Conservation (phyloP, 768 basidiomycete species). For the Leccinum disarticulatum region DNA sequence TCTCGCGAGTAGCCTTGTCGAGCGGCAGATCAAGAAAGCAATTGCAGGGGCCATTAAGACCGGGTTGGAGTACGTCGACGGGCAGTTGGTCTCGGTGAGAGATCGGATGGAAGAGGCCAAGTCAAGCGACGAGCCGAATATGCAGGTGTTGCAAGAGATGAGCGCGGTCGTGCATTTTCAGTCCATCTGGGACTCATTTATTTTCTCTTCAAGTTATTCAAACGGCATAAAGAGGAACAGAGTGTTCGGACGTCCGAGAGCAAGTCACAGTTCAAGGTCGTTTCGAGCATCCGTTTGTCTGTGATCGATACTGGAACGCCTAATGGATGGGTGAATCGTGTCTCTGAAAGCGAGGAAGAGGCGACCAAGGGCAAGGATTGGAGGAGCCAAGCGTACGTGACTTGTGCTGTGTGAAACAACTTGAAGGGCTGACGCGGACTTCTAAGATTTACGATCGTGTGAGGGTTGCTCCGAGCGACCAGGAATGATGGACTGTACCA, state of each 20-base stretch:
- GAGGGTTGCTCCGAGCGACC: neutral
- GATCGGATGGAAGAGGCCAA: slow-evolving; percentile 71
- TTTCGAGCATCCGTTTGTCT: slow-evolving; percentile 67
- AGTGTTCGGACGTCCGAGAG: slow-evolving; percentile 37
- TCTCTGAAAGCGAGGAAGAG: slow-evolving; percentile 40
- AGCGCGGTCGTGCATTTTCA: slow-evolving; percentile 6
- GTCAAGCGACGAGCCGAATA: slow-evolving; percentile 38
- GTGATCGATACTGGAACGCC: slow-evolving; percentile 67
- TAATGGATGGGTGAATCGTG: slow-evolving; percentile 72
- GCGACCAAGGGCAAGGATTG: slow-evolving; percentile 47
- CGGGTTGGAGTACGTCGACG: slow-evolving; percentile 84
- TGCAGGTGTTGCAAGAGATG: slow-evolving; percentile 61
- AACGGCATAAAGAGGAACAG: slow-evolving; percentile 53
- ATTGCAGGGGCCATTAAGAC: slow-evolving; percentile 69
- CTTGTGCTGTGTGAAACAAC: neutral
- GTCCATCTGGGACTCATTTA: neutral
- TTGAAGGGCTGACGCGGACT: slow-evolving; percentile 1
- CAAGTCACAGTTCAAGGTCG: slow-evolving; percentile 78
- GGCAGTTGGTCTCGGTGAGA: slow-evolving; percentile 85
- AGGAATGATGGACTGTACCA: neutral
- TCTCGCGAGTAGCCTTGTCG: slow-evolving; percentile 79
- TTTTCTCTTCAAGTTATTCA: slow-evolving; percentile 47
- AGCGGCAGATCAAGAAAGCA: slow-evolving; percentile 63
- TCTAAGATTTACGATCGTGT: slow-evolving; percentile 18
- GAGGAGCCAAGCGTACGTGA: slow-evolving; percentile 50